Evolutionary conservation across 352 stramenopile species (phyloP).

Genomic region (Peronosclerospora sorghi): DNA sequence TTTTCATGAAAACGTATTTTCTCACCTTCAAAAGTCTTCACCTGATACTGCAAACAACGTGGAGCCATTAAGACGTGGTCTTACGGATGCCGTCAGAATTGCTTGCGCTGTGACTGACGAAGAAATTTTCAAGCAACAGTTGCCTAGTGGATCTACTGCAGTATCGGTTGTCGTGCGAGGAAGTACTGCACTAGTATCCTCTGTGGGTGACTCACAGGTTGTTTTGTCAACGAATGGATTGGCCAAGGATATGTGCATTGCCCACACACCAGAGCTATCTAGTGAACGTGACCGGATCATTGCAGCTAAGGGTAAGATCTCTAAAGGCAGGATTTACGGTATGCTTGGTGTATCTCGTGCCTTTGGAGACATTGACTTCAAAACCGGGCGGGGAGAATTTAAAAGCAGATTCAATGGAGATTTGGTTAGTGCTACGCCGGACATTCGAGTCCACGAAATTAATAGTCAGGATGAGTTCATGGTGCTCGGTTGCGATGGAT

Average conservation of each 20-base stretch:
- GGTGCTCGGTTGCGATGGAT: too few relatives aligned
- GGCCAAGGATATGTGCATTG: conserved; percentile 45
- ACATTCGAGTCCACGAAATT: too few relatives aligned
- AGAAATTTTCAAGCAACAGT: conserved; percentile 53
- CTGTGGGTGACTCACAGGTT: conserved; percentile 71
- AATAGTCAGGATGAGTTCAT: too few relatives aligned
- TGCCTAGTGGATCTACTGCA: conserved; percentile 66
- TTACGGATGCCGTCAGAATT: conserved; percentile 25
- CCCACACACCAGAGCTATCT: conserved; percentile 55
- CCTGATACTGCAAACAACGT: conserved; percentile 15
- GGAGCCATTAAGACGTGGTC: conserved; percentile 9
- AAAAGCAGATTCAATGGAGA: too few relatives aligned
- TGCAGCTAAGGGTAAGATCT: conserved; percentile 66
- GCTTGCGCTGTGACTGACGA: conserved; percentile 59
- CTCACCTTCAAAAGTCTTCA: conserved; percentile 25
- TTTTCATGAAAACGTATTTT: conserved; percentile 50
- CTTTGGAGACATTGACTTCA: conserved; percentile 83
- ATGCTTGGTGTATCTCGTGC: conserved; percentile 69
- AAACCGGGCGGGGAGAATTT: too few relatives aligned
- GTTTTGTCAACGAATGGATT: conserved; percentile 53
- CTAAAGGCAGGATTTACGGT: conserved; percentile 79
- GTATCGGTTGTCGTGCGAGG: conserved; percentile 52
- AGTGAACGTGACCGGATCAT: conserved; percentile 75
- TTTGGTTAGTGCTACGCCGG: too few relatives aligned
- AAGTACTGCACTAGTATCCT: conserved; percentile 41